Base-by-base conservation (phyloP, 1,284 basidiomycete genomes). In the Mycena sp. region DNA sequence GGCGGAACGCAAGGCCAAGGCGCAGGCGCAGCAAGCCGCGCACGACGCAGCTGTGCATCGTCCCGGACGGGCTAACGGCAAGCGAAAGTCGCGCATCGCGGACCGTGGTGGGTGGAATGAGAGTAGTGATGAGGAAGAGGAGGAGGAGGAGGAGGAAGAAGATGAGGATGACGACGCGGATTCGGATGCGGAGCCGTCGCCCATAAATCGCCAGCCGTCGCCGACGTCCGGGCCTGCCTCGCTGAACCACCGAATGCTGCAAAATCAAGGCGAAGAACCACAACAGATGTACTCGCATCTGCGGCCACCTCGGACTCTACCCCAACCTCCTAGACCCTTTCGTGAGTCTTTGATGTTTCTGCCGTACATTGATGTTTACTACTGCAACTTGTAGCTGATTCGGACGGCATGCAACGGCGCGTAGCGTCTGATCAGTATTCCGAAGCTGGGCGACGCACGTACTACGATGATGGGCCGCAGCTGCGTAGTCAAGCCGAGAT, bases 71-170 rank as follows among this genome's bases (percentile, higher is more conserved):
- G 73, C 81, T n/a, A 87, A 87, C 67, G 88, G 88, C 19, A 87
- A 84, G 70, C 76, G 79, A 58, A 85, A 83, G 73, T 76, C 79
- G 62, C 80, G 76, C 71, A 71, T 77, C 35, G 78, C 77, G 52
- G 78, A 73, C 62, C 72, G 69, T n/a, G 83, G 83, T 21, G 85
- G 81, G n/a, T 92, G 90, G 90, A 85, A 85, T 61, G 88, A 89
- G 70, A 92, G 90, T 64, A 89, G 87, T 66, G 91, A 92, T 11
- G 92, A 93, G 69, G 91, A 93, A 26, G 91, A 93, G 12, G 92
- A 93, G 5, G 92, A 93, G 0, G 88, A 89, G 0, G 89, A 89
- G 0, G 91, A 92, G 0, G 91, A 89, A 0, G 89, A 89, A 0
- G 91, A 92, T 0, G 91, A 93, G 0, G 92, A 92, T 0, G 90